Base-by-base conservation (phyloP, 2,329 filamentous ascomycete species). In the Sphaerulina vaccinii region DNA sequence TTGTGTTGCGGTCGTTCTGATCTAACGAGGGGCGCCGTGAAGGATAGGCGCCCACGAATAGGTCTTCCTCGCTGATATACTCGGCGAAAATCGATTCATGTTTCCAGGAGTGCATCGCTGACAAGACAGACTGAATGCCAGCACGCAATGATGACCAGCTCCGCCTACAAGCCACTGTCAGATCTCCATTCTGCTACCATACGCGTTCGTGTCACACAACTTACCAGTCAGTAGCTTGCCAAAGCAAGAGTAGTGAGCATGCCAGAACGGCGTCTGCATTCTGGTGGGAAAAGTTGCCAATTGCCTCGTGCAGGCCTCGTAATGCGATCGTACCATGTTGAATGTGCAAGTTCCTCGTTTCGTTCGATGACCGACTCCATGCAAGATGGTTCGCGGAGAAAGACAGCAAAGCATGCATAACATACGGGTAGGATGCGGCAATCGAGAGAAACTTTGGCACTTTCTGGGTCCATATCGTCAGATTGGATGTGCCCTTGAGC, bases 151-250 rank as follows among this genome's bases (percentile, higher is more conserved):
- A 91, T 57, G 87, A 90, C 92, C 92, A 97, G 72, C 86, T 88
- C 70, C 86, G 86, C 88, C 90, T 95, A 68, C 63, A 35, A 2
- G 8, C 13, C 10, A 5, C 2, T 5, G 37, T 55, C 32, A 55
- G 49, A 23, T 11, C 15, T 11, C 8, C n/a, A 23, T 10, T 16
- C 15, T 10, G n/a, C 24, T 11, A 2, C 15, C 11, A 9, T 2
- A 5, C n/a, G 11, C 16, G 9, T 10, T 4, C 3, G 15, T 13
- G 16, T 13, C n/a, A 5, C n/a, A 32, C 10, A 10, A 75, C 85
- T 78, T 80, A 95, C 92, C 91, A 97, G 75, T 97, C 92, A 54
- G 86, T 93, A 50, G 90, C 88, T 75, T 97, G 92, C 91, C 93
- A 97, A 32, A 91, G 95, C 43, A 99, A 80, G 41, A 97, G 81